Conservation (phyloP, 805 yeast species). For the Debaryomyces maramus region DNA sequence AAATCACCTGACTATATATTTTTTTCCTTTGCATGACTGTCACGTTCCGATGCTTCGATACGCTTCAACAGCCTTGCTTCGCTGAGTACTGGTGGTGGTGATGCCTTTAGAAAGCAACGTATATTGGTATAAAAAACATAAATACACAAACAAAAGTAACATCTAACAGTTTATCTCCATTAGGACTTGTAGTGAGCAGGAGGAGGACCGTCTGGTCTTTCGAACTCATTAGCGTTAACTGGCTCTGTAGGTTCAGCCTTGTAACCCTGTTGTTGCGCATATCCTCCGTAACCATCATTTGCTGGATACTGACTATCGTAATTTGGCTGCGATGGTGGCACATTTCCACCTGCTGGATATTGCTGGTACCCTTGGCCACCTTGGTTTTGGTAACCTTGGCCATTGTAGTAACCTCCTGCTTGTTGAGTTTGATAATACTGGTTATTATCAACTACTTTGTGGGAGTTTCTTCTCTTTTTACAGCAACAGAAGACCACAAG, state of each 20-base stretch:
- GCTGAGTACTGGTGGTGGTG: no score
- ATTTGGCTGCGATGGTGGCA: no score
- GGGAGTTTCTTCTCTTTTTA: conserved; percentile 9
- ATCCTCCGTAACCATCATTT: neutral
- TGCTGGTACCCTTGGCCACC: conserved; percentile 2
- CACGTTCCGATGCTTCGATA: no score
- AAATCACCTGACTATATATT: no score
- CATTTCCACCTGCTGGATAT: neutral
- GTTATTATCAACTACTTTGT: conserved; percentile 9
- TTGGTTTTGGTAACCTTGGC: conserved; percentile 5
- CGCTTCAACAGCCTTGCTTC: no score
- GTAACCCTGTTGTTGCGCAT: conserved; percentile 1
- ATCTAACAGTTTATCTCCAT: neutral
- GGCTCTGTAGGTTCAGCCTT: neutral
- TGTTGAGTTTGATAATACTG: conserved; percentile 16
- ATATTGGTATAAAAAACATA: no score
- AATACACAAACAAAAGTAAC: neutral
- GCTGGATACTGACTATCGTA: no score
- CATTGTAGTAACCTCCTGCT: conserved; percentile 11
- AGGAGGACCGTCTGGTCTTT: conserved; percentile 19
- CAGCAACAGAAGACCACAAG: conserved; percentile 6
- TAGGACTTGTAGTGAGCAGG: conserved; percentile 13
- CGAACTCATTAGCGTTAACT: conserved; percentile 4
- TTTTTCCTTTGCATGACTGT: no score
- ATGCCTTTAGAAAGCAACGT: no score